Conservation (phyloP, 306 rosid genomes). For the Pachyrhizus erosus region DNA sequence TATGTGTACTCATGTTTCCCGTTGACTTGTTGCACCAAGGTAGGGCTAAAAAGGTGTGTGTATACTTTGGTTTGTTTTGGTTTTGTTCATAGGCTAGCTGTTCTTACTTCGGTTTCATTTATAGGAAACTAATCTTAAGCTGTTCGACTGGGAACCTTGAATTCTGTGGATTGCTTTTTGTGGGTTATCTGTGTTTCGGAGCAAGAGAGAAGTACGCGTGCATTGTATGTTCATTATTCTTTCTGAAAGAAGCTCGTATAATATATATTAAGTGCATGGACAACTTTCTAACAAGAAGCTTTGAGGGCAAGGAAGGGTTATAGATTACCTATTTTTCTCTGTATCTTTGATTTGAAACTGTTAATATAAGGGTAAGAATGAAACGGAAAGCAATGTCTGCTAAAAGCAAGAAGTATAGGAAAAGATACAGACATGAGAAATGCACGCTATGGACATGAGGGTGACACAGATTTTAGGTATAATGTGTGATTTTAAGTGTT, state of each 20-base stretch:
- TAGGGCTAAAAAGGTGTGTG: not conserved
- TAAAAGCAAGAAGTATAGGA: conserved; percentile 10
- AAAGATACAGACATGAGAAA: conserved; percentile 5
- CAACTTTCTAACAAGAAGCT: not conserved
- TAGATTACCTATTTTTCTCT: conserved; percentile 12
- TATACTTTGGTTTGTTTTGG: not conserved
- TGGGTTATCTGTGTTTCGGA: not conserved
- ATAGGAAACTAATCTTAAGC: not conserved
- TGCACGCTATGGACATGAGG: not conserved
- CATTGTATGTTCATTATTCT: not conserved
- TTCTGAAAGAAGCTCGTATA: not conserved
- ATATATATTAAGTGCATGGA: not conserved
- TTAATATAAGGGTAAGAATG: not conserved
- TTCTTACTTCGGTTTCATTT: not conserved
- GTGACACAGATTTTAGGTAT: not conserved
- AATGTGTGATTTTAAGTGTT: not conserved
- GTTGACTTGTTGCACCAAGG: conserved; percentile 14
- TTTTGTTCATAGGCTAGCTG: not conserved
- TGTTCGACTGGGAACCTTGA: not conserved
- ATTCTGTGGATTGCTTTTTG: not conserved
- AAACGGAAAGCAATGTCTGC: conserved; percentile 5
- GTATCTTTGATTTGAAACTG: not conserved
- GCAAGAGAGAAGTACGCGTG: not conserved
- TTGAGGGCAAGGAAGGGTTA: conserved; percentile 17
- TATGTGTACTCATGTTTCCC: conserved; percentile 17